Evolutionary conservation across 1,284 basidiomycete genomes (phyloP).

Genomic region (Exsudoporus floridanus): DNA sequence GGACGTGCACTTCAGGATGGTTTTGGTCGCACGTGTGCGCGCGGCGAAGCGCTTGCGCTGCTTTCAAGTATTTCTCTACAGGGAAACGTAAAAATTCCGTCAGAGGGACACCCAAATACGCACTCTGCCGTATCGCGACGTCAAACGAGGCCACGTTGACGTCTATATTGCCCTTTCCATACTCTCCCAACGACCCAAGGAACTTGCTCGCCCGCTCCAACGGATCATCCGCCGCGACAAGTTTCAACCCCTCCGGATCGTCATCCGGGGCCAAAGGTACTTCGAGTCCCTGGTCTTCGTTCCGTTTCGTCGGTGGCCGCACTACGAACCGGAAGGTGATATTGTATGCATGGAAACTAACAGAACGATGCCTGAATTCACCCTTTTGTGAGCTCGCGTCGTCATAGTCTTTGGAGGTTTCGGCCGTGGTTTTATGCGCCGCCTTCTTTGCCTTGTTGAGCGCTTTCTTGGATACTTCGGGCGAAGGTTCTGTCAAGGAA

Average conservation of each 20-base stretch:
- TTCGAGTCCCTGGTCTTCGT: conserved; percentile 78
- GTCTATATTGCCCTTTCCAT: conserved; percentile 57
- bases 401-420: conserved; percentile 53
- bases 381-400: conserved; percentile 34
- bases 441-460: conserved; percentile 91
- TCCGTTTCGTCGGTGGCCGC: conserved; percentile 36
- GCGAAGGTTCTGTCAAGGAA: conserved; percentile 56
- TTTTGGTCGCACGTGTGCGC: conserved; percentile 58
- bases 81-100: not conserved
- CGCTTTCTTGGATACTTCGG: conserved; percentile 65
- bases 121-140: conserved; percentile 69
- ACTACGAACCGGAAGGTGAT: conserved; percentile 22
- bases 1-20: conserved; percentile 70
- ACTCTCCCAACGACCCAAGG: conserved; percentile 63
- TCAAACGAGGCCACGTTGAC: conserved; percentile 81
- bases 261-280: conserved; percentile 65
- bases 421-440: conserved; percentile 65
- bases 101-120: conserved; percentile 28
- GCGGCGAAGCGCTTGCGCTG: conserved; percentile 65
- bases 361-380: conserved; percentile 37
- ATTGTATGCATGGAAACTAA: conserved; percentile 12
- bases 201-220: conserved; percentile 78
- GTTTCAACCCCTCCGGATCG: conserved; percentile 79
- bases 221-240: conserved; percentile 64
- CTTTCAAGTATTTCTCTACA: conserved; percentile 80